Percentiles rank a stretch among this genome's conserved stretches.
Conservation (phyloP, 495 filamentous ascomycete genomes). For the Penicillium subrubescens region DNA sequence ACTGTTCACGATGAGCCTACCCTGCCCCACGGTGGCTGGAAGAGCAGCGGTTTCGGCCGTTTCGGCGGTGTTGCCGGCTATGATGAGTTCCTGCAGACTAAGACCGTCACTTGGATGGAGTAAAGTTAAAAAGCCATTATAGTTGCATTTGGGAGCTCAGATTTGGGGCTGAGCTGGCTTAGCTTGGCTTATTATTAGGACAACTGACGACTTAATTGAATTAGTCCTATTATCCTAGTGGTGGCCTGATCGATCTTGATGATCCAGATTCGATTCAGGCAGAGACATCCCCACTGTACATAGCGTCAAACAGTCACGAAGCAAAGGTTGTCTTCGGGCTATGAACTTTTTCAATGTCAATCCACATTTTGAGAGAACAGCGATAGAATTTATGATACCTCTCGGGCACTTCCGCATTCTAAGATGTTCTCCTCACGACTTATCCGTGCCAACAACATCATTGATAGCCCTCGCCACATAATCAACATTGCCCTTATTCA, state of each 20-base stretch:
- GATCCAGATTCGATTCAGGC: not conserved
- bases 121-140: slow-evolving; percentile 12
- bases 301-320: not conserved
- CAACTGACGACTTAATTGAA: not conserved
- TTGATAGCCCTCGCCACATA: not conserved
- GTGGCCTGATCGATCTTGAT: not conserved
- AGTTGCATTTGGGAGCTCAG: not conserved
- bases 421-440: not conserved
- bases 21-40: slow-evolving; percentile 83
- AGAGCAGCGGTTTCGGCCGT: slow-evolving; percentile 81
- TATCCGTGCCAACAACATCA: not conserved
- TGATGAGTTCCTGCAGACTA: slow-evolving; percentile 81
- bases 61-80: slow-evolving; percentile 58
- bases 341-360: not conserved
- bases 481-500: not conserved
- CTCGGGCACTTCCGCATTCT: not conserved
- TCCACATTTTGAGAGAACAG: not conserved
- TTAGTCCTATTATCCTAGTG: not conserved
- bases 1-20: slow-evolving; percentile 80
- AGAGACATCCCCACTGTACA: slow-evolving; percentile 3
- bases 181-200: not conserved
- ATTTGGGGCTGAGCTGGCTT: slow-evolving; percentile 16
- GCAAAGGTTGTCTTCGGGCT: not conserved
- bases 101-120: slow-evolving; percentile 74
- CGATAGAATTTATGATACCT: not conserved